Evolutionary conservation across 495 filamentous ascomycete genomes (phyloP), one percentile per base, ranked within the genome.

Genomic region (Amorphotheca resinae): DNA sequence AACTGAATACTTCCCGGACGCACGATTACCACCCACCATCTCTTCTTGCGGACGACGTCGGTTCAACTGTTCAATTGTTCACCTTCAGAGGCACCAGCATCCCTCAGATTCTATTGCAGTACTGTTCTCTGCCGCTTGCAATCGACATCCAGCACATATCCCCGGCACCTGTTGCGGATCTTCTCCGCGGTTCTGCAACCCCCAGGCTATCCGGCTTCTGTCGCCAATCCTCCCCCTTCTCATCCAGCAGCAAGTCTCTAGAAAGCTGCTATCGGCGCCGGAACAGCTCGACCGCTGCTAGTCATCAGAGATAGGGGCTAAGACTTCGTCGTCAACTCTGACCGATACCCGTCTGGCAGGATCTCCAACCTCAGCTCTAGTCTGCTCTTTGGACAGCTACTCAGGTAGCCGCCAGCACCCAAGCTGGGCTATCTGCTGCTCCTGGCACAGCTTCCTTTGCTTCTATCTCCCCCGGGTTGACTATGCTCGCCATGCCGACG

Each of bases 401-500:
- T 1, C 26, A 41, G 14, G 26, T 48, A 9, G 45, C 31, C 8
- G 25, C 32, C 12, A 38, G 20, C 40, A 31, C 41, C 9, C 44
- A 48, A 20, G 9, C 37, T 33, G 33, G n/a, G 16, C 30, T 14
- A 11, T 22, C 47, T 6, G 33, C 46, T 14, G 15, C 25, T 17
- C 40, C 46, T 23, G 31, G 26, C 11, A 36, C 31, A 30, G 48
- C 46, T n/a, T 52, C 53, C 11, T 32, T 23, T 9, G 45, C 36
- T 9, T 50, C 45, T 5, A 52, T 46, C 21, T 28, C 49, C 11
- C 45, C 53, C 9, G 46, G 47, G 44, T 12, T 33, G 9, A 57
- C 51, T 33, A 57, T 57, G 54, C 39, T 57, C 3, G 48, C 32
- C 43, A 42, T 42, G 32, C 51, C 54, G 6, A 36, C 40, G 25